Percentiles rank a stretch among this genome's conserved stretches.
phyloP scores from a whole-genome alignment of 371 early-diverging fungal genomes.

The Saksenaea oblongispora region DNA sequence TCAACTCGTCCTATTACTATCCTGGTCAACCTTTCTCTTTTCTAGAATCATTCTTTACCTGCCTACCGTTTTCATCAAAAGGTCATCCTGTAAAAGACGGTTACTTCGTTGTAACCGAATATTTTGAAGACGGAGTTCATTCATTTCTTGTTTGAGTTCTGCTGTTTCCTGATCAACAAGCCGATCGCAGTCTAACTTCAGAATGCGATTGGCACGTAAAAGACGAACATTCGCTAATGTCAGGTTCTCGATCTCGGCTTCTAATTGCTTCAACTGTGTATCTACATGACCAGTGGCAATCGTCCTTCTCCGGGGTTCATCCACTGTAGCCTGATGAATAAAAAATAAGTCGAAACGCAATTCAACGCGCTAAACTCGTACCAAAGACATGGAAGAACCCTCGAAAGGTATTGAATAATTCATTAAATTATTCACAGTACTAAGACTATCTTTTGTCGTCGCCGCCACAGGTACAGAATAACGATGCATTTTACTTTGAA shows the following conservation, averaged over 20 bases:
- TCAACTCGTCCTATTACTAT: constrained; percentile 29
- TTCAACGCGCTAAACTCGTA: too few species aligned
- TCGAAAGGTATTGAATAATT: constrained; percentile 33
- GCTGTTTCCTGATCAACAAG: constrained; percentile 40
- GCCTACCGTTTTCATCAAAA: constrained; percentile 20
- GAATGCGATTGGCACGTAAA: constrained; percentile 35
- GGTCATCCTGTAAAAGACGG: constrained; percentile 39
- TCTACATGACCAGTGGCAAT: constrained; percentile 31
- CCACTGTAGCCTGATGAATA: constrained; percentile 1
- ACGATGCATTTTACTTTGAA: constrained; percentile 11
- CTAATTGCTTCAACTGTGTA: constrained; percentile 35
- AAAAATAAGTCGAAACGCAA: too few species aligned
- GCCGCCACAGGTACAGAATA: constrained; percentile 14
- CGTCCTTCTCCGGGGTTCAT: not conserved
- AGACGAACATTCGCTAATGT: constrained; percentile 41
- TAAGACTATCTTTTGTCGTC: constrained; percentile 17
- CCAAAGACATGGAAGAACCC: constrained; percentile 8
- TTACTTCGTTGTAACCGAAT: constrained; percentile 47
- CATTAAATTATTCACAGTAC: constrained; percentile 22
- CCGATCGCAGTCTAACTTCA: constrained; percentile 43
- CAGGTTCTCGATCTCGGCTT: constrained; percentile 39
- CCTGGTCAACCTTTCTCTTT: not conserved
- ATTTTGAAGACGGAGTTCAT: constrained; percentile 35
- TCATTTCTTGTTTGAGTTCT: constrained; percentile 41
- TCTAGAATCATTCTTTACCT: not conserved